Base-by-base conservation (phyloP, 129 eudicot genomes). In the Sambucus nigra region DNA sequence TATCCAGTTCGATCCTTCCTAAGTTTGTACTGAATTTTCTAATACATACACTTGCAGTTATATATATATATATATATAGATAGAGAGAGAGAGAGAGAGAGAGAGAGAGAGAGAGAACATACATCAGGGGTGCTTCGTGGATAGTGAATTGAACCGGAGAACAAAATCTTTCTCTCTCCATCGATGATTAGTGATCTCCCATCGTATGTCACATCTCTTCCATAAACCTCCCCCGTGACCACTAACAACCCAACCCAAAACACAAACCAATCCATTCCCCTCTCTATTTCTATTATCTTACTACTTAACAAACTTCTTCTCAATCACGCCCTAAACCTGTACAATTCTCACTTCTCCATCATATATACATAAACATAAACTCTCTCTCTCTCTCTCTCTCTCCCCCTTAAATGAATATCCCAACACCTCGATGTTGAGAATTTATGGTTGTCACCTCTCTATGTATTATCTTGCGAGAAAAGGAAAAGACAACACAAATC, bases 91-190 rank as follows among this genome's bases (percentile, higher is more conserved):
- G 18, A 4, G 47, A 42, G 47, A 42, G 12, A 23, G 7, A 31
- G 44, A 17, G 62, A 54, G 20, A 45, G 48, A 17, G 49, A 62
- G 61, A 73, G 40, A 44, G 20, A 7, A 52, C 77, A 1, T 74
- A 83, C 96, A 64, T 83, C 89, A 7, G 94, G 96, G n/a, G 96
- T 88, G 69, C 96, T 83, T 20, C 96, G 73, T 35, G 96, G 94
- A 46, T 88, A 88, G 56, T 88, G 97, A 73, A 88, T 88, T 1
- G 97, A 88, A 25, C 97, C 97, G 3, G 97, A 84, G 52, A 88
- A 80, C 32, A 88, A 35, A 24, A 88, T 68, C 59, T 41, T 66
- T 21, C 87, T 53, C 33, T 76, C 64, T 2, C 94, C 94, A 22
- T 81, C 71, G n/a, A 88, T 78, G 40, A 84, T 81, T 45, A 88